Evolutionary conservation across 2,329 filamentous ascomycete species (phyloP), one percentile per base, ranked within the genome.

Genomic region (Phialemonium atrogriseum): DNA sequence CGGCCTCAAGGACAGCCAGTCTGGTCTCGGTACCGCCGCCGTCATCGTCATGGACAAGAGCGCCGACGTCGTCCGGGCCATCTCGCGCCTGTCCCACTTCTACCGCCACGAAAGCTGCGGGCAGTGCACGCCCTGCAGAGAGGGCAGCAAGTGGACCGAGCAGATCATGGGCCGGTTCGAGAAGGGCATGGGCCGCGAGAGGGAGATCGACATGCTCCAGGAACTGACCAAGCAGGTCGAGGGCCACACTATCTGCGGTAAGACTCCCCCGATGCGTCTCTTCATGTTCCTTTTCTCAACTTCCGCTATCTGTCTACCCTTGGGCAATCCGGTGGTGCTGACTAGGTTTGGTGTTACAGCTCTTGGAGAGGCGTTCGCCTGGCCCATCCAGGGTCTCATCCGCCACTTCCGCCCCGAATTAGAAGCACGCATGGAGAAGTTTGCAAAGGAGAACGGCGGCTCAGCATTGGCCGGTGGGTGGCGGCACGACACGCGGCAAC

Each of bases 41-140:
- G 89, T 98, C 46, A 94, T 98, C 52, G 91, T 98, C 58, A 94
- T 98, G 84, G 91, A 98, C 66, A 93, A 96, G 73, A 89, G 82
- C 52, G 84, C 91, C 43, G 91, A 98, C 58, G 84, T 98, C 32
- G 87, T 98, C 46, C 83, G 89, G 44, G 85, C 86, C 54, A 96
- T 98, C 55, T 80, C 84, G 43, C 81, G 91, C 49, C 77, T 98
- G 48, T 85, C 84, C 51, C 85, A 89, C 59, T 98, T 98, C 70
- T 98, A 98, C 72, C 84, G 88, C 62, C 91, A 98, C 68, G 91
- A 98, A 70, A 88, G 80, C 45, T 98, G 91, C 61, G 91, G 91
- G 38, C 91, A 98, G 68, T 98, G 91, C 70, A 98, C 91, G 36
- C 91, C 91, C n/a, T 98, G 91, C 74, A 84, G 91, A 56, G 91